Base-by-base conservation (phyloP, 2,329 filamentous ascomycete genomes). In the Blastomyces emzantsi region DNA sequence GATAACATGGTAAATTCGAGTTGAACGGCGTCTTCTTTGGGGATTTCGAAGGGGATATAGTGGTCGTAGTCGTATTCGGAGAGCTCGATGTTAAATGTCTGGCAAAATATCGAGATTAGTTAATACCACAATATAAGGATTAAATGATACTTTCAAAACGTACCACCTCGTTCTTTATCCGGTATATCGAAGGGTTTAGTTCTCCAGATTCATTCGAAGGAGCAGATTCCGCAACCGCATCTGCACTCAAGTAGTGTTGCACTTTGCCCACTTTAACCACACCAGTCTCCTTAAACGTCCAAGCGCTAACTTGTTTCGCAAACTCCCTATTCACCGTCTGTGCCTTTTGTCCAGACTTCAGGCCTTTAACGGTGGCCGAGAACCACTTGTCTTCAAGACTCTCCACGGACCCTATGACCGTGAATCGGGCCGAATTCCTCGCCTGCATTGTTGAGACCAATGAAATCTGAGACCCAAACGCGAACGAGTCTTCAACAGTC, bases 1-100 rank as follows among this genome's bases (percentile, higher is more conserved):
- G 93, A 97, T 57, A 99, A 88, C 94, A 97, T 99, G 80, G 87
- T 92, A 82, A 97, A 97, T 77, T 99, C 94, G 66, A 99, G 90
- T 77, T 99, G 94, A 43, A 99, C 74, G 36, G 81, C 82, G 74
- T 99, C 94, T 66, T 78, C 81, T 9, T 82, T 73, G 28, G 90
- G 87, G 25, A 89, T 80, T 51, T 80, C 80, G 78, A 92, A 97
- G 56, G 92, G 89, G 6, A 80, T 78, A 81, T 87, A 95, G 73
- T 86, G 84, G 74, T 90, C 85, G 79, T 86, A 87, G 60, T 78
- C 78, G 76, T 91, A 96, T 76, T 97, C 92, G 33, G 92, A 96
- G 62, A 99, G 72, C 67, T 93, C 92, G 73, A 97, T 93, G 72
- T 83, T 84, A 81, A 92, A 97, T 66, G 88, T 85, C 90, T 95